Conservation (phyloP, 768 basidiomycete species). For the Amanita muscaria region DNA sequence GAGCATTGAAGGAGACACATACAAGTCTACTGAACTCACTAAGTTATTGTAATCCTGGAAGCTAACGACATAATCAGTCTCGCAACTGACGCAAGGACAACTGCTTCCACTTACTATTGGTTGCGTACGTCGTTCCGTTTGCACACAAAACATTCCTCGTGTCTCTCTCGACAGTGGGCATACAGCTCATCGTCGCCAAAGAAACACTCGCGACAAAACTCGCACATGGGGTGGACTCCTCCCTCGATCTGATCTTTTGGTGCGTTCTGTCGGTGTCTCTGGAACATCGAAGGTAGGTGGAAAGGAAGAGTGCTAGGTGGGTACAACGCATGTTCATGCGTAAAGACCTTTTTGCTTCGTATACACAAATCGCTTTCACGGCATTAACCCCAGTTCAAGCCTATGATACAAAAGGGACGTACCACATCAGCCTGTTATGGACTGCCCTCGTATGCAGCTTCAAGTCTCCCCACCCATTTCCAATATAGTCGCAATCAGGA, state of each 20-base stretch:
- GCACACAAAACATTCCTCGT: constrained; percentile 97
- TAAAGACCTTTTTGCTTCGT: constrained; percentile 85
- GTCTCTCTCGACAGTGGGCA: constrained; percentile 83
- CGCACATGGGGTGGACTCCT: constrained; percentile 70
- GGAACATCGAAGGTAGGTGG: constrained; percentile 70
- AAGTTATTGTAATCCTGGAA: constrained; percentile 74
- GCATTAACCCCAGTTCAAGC: background rate
- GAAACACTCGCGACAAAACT: constrained; percentile 89
- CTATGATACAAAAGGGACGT: constrained; percentile 17
- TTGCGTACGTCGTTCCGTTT: constrained; percentile 71
- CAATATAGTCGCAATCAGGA: constrained; percentile 72
- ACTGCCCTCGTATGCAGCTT: constrained; percentile 71
- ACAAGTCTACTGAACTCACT: constrained; percentile 30
- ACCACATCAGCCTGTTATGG: constrained; percentile 83
- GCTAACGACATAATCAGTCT: constrained; percentile 28
- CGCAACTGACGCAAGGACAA: background rate
- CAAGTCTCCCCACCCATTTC: constrained; percentile 82
- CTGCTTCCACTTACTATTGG: constrained; percentile 62
- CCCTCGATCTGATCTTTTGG: constrained; percentile 56
- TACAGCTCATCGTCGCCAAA: constrained; percentile 93
- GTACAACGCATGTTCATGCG: constrained; percentile 90
- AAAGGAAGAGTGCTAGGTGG: constrained; percentile 46
- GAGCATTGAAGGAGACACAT: constrained; percentile 4
- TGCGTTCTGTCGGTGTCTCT: constrained; percentile 27
- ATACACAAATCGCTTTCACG: constrained; percentile 73